Evolutionary conservation across 768 basidiomycete species (phyloP), one percentile per base, ranked within the genome.

Genomic region (Hortiboletus campestris): DNA sequence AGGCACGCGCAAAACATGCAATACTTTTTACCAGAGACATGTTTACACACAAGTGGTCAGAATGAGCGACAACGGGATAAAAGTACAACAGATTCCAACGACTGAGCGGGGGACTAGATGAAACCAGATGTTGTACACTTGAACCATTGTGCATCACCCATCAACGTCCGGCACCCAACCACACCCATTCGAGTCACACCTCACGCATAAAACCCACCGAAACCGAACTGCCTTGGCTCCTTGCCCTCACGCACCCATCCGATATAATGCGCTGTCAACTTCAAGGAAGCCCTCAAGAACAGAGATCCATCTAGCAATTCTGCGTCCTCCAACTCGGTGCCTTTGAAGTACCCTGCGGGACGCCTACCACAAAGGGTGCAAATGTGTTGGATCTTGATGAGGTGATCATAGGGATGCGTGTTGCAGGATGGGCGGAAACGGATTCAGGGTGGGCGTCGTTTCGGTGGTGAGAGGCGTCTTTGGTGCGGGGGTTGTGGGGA

Each of bases 181-280:
- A 35, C 14, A 6, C 5, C 14, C 14, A 35, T 35, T 14, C 6
- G 2, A 13, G 31, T 32, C 41, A 31, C 17, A 0, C 28, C 49
- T 62, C 48, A 50, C 12, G 17, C 12, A 38, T 42, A 67, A 43
- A 75, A 69, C 4, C 67, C 73, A 3, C 66, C 63, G 1, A 62
- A 46, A 47, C 67, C 58, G 63, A 74, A 78, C 2, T 40, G 59
- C 6, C 53, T 58, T 17, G 43, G 39, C 8, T 64, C 52, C 53
- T 71, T 29, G 0, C 73, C 75, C 53, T 78, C 75, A 12, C 73
- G 60, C 61, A 68, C 73, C 75, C 74, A 76, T 11, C 76, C 76
- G 22, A 72, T 44, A 25, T 62, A 61, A 35, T 72, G 63, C 16
- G 63, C 59, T 1, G 71, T 72, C 38, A 75, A 34, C 36, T n/a